Evolutionary conservation across 164 flowering plant genomes (phyloP), one percentile per base, ranked within the genome.

Genomic region (Houttuynia cordata): DNA sequence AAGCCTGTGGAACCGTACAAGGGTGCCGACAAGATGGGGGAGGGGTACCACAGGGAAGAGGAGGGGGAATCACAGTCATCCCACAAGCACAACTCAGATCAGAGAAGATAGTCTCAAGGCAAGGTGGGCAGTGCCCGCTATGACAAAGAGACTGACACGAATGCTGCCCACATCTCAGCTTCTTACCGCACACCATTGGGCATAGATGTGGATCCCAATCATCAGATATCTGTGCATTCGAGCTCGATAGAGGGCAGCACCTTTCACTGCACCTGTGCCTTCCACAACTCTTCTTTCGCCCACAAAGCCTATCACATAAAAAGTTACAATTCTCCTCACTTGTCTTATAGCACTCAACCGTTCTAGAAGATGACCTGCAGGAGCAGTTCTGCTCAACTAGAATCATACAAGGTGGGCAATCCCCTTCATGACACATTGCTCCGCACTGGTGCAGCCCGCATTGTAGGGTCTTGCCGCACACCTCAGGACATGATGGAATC

Each of bases 21-120:
- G 85, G 83, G 25, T 72, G 71, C 67, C 85, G 96, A 68, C 99
- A 93, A 12, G 86, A 75, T 23, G 99, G 99, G 10, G 79, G 76
- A 19, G 92, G 88, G 9, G 99, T 93, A 10, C 99, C 99, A 72
- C 99, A 93, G 20, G 97, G 95, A 61, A 78, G 73, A 8, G 97
- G 99, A 39, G 99, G 99, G 52, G 97, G 89, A 24, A 93, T 83
- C 14, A 96, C 87, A 40, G 95, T 85, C 66, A 75, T 82, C 59
- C 96, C 95, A 75, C 99, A 93, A 15, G 97, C 95, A 80, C 97
- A 93, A 0, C 83, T 81, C 65, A 93, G 66, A 66, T 93, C 99
- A 22, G 82, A 80, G 65, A 93, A 93, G 37, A 93, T 90, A 25
- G 95, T 90, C 62, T 88, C 97, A 23, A 84, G 80, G 71, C 99